Evolutionary conservation across 805 yeast genomes (phyloP).

Genomic region (Saturnispora quitensis): DNA sequence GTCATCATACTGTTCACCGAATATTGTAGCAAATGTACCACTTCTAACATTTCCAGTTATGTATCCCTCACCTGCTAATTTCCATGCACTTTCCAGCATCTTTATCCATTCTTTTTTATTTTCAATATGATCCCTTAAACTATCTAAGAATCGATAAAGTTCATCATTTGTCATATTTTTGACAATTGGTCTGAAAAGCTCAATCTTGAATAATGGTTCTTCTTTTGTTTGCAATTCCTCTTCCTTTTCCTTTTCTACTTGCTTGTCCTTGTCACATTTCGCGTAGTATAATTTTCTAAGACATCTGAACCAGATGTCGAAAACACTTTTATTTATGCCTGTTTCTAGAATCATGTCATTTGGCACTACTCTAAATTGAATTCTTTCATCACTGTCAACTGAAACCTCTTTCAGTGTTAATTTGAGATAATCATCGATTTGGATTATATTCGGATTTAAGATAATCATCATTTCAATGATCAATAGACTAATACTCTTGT

Average conservation of each 20-base stretch:
- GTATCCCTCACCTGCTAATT: constrained; percentile 3
- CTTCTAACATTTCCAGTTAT: neutral
- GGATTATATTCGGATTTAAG: neutral
- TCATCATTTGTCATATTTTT: neutral
- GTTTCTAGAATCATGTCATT: neutral
- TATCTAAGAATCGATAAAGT: neutral
- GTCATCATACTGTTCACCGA: constrained; percentile 1
- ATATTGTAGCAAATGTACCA: constrained; percentile 1
- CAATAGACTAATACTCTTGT: neutral
- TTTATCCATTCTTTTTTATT: neutral
- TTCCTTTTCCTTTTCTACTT: neutral
- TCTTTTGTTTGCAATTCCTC: neutral
- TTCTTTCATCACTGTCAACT: neutral
- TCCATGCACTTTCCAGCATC: constrained; percentile 1
- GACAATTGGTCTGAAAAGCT: neutral
- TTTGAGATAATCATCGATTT: neutral
- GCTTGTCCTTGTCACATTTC: neutral
- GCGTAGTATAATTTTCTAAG: constrained; percentile 1
- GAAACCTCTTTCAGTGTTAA: neutral
- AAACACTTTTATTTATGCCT: neutral
- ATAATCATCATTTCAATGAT: constrained; percentile 6
- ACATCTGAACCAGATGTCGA: neutral
- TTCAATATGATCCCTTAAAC: neutral
- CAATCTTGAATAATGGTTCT: neutral
- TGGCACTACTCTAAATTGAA: neutral